phyloP scores from a whole-genome alignment of 2,329 filamentous ascomycete genomes.

The Magnaporthiopsis rhizophila region DNA sequence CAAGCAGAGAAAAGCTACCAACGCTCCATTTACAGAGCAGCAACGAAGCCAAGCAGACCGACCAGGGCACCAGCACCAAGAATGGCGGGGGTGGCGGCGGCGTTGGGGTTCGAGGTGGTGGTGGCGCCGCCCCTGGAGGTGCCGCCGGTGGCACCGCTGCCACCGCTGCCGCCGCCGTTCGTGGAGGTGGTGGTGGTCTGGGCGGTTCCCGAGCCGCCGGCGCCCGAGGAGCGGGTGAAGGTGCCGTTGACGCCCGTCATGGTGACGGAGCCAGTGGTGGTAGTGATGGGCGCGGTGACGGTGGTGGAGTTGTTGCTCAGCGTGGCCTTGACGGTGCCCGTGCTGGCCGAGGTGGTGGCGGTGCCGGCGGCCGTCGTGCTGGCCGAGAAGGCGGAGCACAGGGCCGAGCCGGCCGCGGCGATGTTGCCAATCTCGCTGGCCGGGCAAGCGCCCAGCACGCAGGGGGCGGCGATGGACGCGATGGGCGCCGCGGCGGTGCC shows the following conservation, averaged over 20 bases:
- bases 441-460: constrained; percentile 24
- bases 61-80: constrained; percentile 5
- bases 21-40: constrained; percentile 4
- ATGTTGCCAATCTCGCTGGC: constrained; percentile 20
- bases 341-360: not conserved
- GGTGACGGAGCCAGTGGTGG: not conserved
- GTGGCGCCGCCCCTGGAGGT: constrained; percentile 1
- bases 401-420: constrained; percentile 20
- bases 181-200: not conserved
- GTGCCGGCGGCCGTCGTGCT: not conserved
- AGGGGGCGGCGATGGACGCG: constrained; percentile 19
- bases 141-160: not conserved
- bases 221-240: not conserved
- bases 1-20: not conserved
- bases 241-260: not conserved
- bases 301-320: not conserved
- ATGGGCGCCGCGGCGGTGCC: constrained; percentile 26
- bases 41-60: constrained; percentile 1
- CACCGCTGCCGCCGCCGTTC: not conserved
- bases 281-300: not conserved
- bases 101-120: constrained; percentile 1
- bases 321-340: not conserved
- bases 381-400: constrained; percentile 16
- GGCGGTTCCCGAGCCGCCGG: not conserved
- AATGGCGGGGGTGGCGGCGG: constrained; percentile 1